Evolutionary conservation across 139 green algal species (phyloP).

Genomic region (Raphidocelis subcapitata): DNA sequence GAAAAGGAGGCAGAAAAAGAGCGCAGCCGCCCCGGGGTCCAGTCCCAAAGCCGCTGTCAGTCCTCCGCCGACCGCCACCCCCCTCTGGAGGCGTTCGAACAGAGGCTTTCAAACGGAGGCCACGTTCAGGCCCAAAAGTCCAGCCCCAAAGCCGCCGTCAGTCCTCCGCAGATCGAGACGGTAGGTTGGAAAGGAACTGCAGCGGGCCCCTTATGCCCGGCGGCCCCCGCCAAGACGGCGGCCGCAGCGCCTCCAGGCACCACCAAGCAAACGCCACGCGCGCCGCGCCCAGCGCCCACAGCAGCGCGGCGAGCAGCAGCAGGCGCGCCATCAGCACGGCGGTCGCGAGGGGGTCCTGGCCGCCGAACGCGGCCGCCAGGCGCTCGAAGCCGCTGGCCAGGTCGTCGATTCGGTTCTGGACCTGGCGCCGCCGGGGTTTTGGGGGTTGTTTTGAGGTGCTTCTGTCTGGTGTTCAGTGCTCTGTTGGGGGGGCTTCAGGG

Average conservation of each 20-base stretch:
- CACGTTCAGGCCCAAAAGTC: too few relatives aligned
- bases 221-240: conserved; percentile 7
- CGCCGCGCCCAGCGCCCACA: conserved; percentile 9
- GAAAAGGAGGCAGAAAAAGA: too few relatives aligned
- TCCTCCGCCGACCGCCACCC: too few relatives aligned
- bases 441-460: too few relatives aligned
- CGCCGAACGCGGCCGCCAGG: conserved; percentile 20
- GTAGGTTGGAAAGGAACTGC: conserved; percentile 28
- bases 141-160: background rate
- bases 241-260: conserved; percentile 29
- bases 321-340: conserved; percentile 13
- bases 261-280: conserved; percentile 24
- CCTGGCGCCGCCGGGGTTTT: background rate
- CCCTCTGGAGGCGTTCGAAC: too few relatives aligned
- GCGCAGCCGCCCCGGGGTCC: too few relatives aligned
- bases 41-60: too few relatives aligned
- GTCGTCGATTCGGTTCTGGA: conserved; percentile 36
- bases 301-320: conserved; percentile 25
- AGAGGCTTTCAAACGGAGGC: too few relatives aligned
- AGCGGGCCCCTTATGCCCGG: conserved; percentile 20
- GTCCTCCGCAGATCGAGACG: conserved; percentile 16
- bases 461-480: too few relatives aligned
- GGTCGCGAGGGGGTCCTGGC: conserved; percentile 24
- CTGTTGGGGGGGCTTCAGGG: too few relatives aligned
- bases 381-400: conserved; percentile 26